A percentile compares a stretch with the other conserved stretches of the same genome.
phyloP scores from a whole-genome alignment of 176 grass and related monocot genomes.

The Cenchrus americanus region DNA sequence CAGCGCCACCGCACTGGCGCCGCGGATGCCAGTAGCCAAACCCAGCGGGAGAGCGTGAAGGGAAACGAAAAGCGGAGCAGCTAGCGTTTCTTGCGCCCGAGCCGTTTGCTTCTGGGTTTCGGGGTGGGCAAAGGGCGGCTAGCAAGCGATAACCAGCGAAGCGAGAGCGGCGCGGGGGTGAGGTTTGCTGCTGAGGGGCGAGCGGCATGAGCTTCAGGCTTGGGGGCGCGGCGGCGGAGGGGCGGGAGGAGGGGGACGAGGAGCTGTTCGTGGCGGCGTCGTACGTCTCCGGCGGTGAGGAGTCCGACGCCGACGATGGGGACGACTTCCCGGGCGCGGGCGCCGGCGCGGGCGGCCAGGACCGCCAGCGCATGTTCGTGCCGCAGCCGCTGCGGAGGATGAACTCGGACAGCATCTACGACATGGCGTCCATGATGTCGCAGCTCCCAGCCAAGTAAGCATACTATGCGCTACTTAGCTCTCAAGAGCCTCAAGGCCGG shows the following conservation, averaged over 20 bases:
- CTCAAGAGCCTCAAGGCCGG: too few species aligned
- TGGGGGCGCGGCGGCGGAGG: neutral
- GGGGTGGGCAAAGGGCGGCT: neutral
- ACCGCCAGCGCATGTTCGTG: conserved; percentile 27
- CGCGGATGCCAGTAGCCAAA: conserved; percentile 9
- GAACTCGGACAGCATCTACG: conserved; percentile 65
- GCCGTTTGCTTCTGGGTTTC: neutral
- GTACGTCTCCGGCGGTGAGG: conserved; percentile 45
- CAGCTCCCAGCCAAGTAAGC: conserved; percentile 74
- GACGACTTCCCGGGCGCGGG: conserved; percentile 40
- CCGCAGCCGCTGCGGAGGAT: conserved; percentile 39
- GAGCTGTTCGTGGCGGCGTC: conserved; percentile 44
- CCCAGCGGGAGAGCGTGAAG: neutral
- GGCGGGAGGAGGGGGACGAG: conserved; percentile 43
- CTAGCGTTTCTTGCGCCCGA: neutral
- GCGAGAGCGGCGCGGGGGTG: neutral
- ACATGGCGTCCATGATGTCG: conserved; percentile 61
- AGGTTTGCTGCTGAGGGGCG: neutral
- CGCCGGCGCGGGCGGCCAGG: conserved; percentile 5
- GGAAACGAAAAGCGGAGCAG: neutral
- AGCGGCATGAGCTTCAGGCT: conserved; percentile 40
- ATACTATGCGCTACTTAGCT: too few species aligned
- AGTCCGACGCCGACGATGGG: conserved; percentile 41
- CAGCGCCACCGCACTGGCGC: neutral
- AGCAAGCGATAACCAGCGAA: neutral